phyloP scores from a whole-genome alignment of 2,329 filamentous ascomycete genomes.

The Cytospora chrysosperma region DNA sequence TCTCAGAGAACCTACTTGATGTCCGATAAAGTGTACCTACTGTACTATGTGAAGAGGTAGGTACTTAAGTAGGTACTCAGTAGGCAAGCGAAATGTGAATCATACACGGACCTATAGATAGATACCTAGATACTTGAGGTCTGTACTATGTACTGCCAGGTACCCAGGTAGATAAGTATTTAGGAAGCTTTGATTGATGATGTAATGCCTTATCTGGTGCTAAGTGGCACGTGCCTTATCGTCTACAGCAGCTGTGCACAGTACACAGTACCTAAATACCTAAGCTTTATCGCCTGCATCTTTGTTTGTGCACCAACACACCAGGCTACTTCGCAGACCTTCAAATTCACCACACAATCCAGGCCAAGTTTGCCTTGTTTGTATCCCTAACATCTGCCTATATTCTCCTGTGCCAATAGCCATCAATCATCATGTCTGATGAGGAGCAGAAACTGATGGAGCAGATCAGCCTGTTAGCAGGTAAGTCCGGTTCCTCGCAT shows the following conservation, averaged over 20 bases:
- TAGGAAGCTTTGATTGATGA: neutral
- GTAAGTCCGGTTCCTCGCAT: conserved; percentile 34
- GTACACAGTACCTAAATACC: neutral
- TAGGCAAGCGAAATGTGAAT: too few species aligned
- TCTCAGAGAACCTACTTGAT: neutral
- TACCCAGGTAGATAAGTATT: too few species aligned
- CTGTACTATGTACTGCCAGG: too few species aligned
- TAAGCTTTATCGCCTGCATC: neutral
- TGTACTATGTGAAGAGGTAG: neutral
- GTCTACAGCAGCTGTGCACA: neutral
- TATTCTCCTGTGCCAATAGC: too few species aligned
- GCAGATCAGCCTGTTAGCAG: conserved; percentile 52
- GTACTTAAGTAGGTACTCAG: neutral
- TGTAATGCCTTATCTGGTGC: neutral
- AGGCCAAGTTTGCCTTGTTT: neutral
- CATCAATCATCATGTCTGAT: conserved; percentile 39
- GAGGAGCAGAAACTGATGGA: conserved; percentile 55
- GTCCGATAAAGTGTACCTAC: too few species aligned
- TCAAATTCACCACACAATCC: neutral
- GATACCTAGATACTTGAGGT: too few species aligned
- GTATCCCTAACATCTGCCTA: too few species aligned
- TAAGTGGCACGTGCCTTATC: neutral
- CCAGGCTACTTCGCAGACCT: neutral
- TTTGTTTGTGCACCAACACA: neutral
- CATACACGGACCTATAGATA: too few species aligned